These are phyloP conservation scores for Grosmannia huntii DNA, from an alignment of 2,329 filamentous ascomycete genomes.

Conservation along the genomic window DNA sequence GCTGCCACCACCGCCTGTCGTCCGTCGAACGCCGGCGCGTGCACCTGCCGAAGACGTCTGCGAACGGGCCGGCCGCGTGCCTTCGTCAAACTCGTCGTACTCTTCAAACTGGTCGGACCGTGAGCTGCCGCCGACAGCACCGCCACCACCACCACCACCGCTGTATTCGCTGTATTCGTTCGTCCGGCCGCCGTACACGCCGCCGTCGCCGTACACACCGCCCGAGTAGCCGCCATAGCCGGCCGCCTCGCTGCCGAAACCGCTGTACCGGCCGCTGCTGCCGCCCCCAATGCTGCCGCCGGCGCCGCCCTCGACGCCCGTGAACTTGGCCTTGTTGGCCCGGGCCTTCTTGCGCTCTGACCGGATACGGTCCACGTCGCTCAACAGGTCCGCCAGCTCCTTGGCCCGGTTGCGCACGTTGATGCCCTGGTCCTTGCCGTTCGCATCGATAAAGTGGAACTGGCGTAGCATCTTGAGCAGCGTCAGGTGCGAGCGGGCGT, in stretches of 20 bases:
- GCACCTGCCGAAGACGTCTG: conserved; percentile 27
- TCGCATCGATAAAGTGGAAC: conserved; percentile 92
- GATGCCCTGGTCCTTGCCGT: conserved; percentile 96
- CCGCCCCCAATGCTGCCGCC: conserved; percentile 36
- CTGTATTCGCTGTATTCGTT: conserved; percentile 54
- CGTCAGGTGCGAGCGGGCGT: conserved; percentile 87
- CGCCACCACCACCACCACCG: conserved; percentile 3
- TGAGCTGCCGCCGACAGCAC: conserved; percentile 27
- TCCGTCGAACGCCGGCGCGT: conserved; percentile 28
- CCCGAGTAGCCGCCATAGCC: conserved; percentile 49
- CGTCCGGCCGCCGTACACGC: conserved; percentile 73
- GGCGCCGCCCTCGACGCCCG: conserved; percentile 70
- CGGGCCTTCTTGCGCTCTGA: conserved; percentile 80
- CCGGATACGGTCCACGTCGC: conserved; percentile 81
- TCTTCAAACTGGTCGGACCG: conserved; percentile 78
- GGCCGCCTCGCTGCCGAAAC: conserved; percentile 78
- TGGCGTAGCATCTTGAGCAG: conserved; percentile 96
- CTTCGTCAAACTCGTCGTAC: conserved; percentile 93
- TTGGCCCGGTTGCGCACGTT: conserved; percentile 96
- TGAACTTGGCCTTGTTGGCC: conserved; percentile 85
- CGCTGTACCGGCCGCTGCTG: conserved; percentile 56
- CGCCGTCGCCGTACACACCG: conserved; percentile 87
- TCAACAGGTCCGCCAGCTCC: conserved; percentile 84
- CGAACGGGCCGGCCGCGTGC: conserved; percentile 26
- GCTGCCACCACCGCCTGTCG: conserved; percentile 15